Percentiles rank a stretch among this genome's conserved stretches.
Conservation (phyloP, 257 asterid species). For the Asclepias syriaca region DNA sequence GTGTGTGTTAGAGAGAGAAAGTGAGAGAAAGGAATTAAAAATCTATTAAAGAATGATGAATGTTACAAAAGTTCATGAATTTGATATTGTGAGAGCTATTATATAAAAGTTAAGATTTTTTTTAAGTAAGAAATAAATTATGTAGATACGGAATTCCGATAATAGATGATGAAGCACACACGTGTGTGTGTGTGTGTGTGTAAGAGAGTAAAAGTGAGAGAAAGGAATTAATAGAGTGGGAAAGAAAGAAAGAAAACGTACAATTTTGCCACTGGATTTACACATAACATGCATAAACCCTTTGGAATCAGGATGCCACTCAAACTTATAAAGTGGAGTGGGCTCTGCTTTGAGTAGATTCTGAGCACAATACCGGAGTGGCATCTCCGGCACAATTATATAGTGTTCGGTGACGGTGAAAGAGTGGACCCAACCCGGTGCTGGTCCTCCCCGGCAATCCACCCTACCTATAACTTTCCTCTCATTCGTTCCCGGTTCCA, state of each 20-base stretch:
- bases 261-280: constrained; percentile 75
- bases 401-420: constrained; percentile 88
- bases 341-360: constrained; percentile 92
- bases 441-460: constrained; percentile 67
- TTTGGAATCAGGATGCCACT: constrained; percentile 86
- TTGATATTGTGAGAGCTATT: no score
- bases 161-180: not conserved
- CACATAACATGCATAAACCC: constrained; percentile 84
- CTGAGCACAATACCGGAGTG: constrained; percentile 81
- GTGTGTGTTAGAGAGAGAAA: no score
- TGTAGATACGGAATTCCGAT: no score
- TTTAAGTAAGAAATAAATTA: no score
- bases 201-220: not conserved
- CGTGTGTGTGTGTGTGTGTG: not conserved
- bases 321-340: constrained; percentile 79
- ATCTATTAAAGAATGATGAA: no score
- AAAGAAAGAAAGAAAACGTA: constrained; percentile 23
- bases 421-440: constrained; percentile 97
- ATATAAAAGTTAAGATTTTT: no score
- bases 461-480: constrained; percentile 75
- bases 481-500: constrained; percentile 78
- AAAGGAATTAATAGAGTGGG: not conserved
- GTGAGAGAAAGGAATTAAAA: no score
- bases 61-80: no score
- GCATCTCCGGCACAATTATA: constrained; percentile 92